Evolutionary conservation across 1,284 basidiomycete species (phyloP).

Genomic region (Melanopsichium pennsylvanicum): DNA sequence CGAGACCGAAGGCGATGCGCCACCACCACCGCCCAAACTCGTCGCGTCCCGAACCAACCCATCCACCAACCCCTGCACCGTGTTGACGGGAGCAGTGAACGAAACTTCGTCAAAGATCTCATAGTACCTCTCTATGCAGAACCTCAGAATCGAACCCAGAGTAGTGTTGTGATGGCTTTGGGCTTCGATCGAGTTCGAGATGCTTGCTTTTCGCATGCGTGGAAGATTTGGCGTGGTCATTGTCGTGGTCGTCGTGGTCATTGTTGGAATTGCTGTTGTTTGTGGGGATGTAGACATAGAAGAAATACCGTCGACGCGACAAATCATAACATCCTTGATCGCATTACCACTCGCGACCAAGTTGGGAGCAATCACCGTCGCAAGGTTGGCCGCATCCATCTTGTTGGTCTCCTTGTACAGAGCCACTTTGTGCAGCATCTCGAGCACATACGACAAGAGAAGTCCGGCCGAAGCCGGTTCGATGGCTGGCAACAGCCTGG

Average conservation of each 20-base stretch:
- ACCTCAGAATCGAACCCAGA: slow-evolving; percentile 75
- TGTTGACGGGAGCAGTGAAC: slow-evolving; percentile 12
- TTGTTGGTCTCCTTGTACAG: slow-evolving; percentile 73
- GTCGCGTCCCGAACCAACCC: slow-evolving; percentile 8
- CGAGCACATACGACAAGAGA: slow-evolving; percentile 75
- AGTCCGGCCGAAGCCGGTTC: slow-evolving; percentile 75
- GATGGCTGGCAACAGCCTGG: slow-evolving; percentile 71
- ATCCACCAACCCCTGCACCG: slow-evolving; percentile 34
- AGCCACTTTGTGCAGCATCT: slow-evolving; percentile 79
- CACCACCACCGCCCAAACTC: too few species aligned
- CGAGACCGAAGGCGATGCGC: too few species aligned
- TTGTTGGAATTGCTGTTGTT: neutral
- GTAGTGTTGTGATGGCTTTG: slow-evolving; percentile 75
- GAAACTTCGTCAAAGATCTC: slow-evolving; percentile 75
- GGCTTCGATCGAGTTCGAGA: too few species aligned
- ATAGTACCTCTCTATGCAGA: slow-evolving; percentile 82
- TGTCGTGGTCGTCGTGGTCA: too few species aligned
- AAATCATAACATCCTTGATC: slow-evolving; percentile 52
- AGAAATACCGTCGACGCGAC: slow-evolving; percentile 75
- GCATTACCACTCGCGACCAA: slow-evolving; percentile 67
- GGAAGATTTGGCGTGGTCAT: too few species aligned
- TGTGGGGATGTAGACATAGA: slow-evolving; percentile 69
- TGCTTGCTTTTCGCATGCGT: slow-evolving; percentile 8
- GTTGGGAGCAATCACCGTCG: slow-evolving; percentile 80
- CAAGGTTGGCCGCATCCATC: slow-evolving; percentile 83